Conservation (phyloP, 2,329 filamentous ascomycete species). For the Pseudopithomyces maydicus region DNA sequence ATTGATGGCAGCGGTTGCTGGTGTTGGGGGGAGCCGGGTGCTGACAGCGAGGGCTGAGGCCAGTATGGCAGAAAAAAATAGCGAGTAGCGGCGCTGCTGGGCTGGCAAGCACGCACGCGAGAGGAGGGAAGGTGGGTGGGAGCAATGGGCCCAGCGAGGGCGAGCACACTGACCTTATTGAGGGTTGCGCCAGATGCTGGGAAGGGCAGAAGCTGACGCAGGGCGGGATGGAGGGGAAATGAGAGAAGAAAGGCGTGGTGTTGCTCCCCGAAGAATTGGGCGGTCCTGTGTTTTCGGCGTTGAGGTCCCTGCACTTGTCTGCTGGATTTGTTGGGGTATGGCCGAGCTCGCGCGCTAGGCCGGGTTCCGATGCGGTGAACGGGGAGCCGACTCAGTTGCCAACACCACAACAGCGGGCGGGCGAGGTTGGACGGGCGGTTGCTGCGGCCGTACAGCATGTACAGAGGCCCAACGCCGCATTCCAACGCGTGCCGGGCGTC, state of each 20-base stretch:
- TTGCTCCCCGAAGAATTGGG: conserved; percentile 38
- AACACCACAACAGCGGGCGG: not conserved
- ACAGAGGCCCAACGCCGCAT: not conserved
- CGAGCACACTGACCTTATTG: conserved; percentile 33
- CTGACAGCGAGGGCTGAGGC: conserved; percentile 20
- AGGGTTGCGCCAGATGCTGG: conserved; percentile 22
- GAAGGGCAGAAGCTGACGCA: conserved; percentile 27
- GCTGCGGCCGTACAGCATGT: not conserved
- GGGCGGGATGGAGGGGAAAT: conserved; percentile 30
- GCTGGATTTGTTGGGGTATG: conserved; percentile 33
- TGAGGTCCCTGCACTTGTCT: conserved; percentile 35
- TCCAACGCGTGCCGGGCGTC: not conserved
- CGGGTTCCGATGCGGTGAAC: conserved; percentile 34
- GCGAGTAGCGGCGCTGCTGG: conserved; percentile 11
- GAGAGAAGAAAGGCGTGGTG: conserved; percentile 26
- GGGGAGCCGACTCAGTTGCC: conserved; percentile 30
- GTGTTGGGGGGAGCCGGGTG: conserved; percentile 12
- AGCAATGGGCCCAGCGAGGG: conserved; percentile 5
- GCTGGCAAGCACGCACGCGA: conserved; percentile 18
- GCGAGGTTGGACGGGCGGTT: not conserved
- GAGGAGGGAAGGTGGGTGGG: conserved; percentile 14
- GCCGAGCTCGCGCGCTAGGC: conserved; percentile 29
- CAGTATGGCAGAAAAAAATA: conserved; percentile 5
- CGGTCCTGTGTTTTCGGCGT: conserved; percentile 21
- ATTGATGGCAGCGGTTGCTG: not conserved